A percentile compares a stretch with the other conserved stretches of the same genome.
These are phyloP conservation scores for Priceomyces haplophilus DNA, from an alignment of 805 yeast genomes.

Conservation along the genomic window DNA sequence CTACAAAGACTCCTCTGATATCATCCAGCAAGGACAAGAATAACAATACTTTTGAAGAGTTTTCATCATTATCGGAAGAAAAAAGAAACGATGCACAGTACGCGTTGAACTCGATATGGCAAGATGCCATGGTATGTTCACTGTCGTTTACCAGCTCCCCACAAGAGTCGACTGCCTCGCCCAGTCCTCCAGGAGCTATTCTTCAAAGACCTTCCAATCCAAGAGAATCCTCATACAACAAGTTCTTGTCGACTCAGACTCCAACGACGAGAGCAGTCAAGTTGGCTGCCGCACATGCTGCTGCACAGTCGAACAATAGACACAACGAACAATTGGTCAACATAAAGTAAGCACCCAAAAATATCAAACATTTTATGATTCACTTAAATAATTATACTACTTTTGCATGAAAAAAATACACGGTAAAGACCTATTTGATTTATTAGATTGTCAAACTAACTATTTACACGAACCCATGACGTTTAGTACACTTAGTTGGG, in stretches of 20 bases:
- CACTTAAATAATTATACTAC: background rate
- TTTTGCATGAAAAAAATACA: background rate
- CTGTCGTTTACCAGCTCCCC: constrained; percentile 11
- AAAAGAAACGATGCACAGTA: constrained; percentile 26
- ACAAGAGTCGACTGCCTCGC: constrained; percentile 5
- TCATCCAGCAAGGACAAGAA: constrained; percentile 8
- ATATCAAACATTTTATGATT: background rate
- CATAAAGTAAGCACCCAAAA: constrained; percentile 3
- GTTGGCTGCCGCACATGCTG: constrained; percentile 21
- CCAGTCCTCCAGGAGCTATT: constrained; percentile 3
- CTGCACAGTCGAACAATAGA: constrained; percentile 7
- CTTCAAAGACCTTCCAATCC: constrained; percentile 20
- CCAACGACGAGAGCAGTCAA: constrained; percentile 38
- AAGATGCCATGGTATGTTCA: constrained; percentile 31
- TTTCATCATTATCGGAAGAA: constrained; percentile 29
- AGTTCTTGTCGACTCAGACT: constrained; percentile 20
- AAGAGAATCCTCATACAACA: constrained; percentile 20
- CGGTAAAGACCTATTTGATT: background rate
- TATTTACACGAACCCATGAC: background rate
- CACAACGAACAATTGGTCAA: constrained; percentile 10
- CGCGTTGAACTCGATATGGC: constrained; percentile 36
- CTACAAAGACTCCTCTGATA: constrained; percentile 7
- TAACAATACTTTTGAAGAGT: constrained; percentile 34
- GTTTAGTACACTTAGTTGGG: too few relatives aligned
- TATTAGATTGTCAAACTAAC: background rate